Evolutionary conservation across 2,329 filamentous ascomycete species (phyloP), one percentile per base, ranked within the genome.

Genomic region (Dothideomycetes sp.): DNA sequence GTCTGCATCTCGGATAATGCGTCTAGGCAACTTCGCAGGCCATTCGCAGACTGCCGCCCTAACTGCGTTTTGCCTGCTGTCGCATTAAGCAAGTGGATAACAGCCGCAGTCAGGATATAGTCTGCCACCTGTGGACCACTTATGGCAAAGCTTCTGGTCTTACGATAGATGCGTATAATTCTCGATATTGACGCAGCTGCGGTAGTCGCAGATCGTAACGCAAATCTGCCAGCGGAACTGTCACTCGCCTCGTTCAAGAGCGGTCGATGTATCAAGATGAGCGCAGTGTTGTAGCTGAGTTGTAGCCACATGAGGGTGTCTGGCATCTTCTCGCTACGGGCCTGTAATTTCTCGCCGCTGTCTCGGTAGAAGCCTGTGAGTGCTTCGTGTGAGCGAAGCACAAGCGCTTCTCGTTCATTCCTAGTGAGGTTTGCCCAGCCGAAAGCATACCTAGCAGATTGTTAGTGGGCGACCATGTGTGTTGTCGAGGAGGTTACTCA

Each of bases 31-130:
- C 5, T 34, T 4, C 32, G 32, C 5, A 34, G 32, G 15, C 32
- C 32, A 34, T 34, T 34, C 10, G 32, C 32, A 4, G 32, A 19
- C 32, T 34, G 32, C 8, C 32, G 32, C 5, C 32, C 32, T 34
- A 34, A 14, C 4, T 19, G n/a, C 11, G 19, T 34, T n/a, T 12
- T 34, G 5, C 32, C 32, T n/a, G 32, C 19, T 14, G 32, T 34
- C 8, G 32, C 32, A 34, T 34, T 34, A 12, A 34, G 32, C 9
- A 34, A 9, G 22, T 34, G 32, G 17, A 34, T 34, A 4, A 19
- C 22, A 14, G 32, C 32, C 12, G 32, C 32, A 34, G 22, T 34
- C 3, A 19, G 22, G n/a, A 34, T n/a, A 19, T 34, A 34, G 32
- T 34, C 32, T n/a, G 22, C 8, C 11, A 34, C 15, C 10, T 34